Percentiles rank a stretch among this genome's conserved stretches.
phyloP scores from a whole-genome alignment of 2,329 filamentous ascomycete species.

The Calonectria leucothoes region DNA sequence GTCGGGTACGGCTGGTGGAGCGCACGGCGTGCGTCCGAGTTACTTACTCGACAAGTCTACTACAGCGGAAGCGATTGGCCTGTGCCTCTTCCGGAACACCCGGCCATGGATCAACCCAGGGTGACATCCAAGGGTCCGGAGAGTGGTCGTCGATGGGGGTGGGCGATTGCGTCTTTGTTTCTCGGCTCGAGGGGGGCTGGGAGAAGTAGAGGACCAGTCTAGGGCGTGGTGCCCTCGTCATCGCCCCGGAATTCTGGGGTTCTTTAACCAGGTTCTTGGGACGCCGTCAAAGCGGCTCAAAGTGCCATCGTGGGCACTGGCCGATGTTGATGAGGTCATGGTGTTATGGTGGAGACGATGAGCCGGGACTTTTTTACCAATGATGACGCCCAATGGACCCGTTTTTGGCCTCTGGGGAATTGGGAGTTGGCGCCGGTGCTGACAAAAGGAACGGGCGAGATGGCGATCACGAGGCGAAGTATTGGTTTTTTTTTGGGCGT shows the following conservation, averaged over 20 bases:
- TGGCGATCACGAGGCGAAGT: slow-evolving; percentile 9
- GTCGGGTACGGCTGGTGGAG: slow-evolving; percentile 30
- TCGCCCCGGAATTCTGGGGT: neutral
- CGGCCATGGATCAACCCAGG: slow-evolving; percentile 39
- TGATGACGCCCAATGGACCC: slow-evolving; percentile 17
- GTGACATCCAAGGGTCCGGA: slow-evolving; percentile 7
- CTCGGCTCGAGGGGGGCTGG: neutral
- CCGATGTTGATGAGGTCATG: slow-evolving; percentile 40
- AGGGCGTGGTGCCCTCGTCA: neutral
- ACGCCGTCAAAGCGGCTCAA: neutral
- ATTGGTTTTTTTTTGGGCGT: neutral
- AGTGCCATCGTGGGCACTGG: neutral
- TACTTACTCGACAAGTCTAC: slow-evolving; percentile 11
- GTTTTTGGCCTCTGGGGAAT: slow-evolving; percentile 28
- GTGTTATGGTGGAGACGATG: slow-evolving; percentile 10
- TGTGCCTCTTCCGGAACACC: slow-evolving; percentile 37
- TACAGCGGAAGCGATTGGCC: slow-evolving; percentile 24
- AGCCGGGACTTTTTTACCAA: slow-evolving; percentile 29
- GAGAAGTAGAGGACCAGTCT: no score
- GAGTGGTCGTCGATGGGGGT: neutral
- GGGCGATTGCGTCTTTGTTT: slow-evolving; percentile 7
- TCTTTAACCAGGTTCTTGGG: neutral
- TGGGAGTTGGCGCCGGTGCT: slow-evolving; percentile 20
- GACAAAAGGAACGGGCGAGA: neutral
- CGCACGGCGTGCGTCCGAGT: slow-evolving; percentile 28